A percentile compares a stretch with the other conserved stretches of the same genome.
phyloP scores from a whole-genome alignment of 208 protist species.

The Perkinsela sp. region DNA sequence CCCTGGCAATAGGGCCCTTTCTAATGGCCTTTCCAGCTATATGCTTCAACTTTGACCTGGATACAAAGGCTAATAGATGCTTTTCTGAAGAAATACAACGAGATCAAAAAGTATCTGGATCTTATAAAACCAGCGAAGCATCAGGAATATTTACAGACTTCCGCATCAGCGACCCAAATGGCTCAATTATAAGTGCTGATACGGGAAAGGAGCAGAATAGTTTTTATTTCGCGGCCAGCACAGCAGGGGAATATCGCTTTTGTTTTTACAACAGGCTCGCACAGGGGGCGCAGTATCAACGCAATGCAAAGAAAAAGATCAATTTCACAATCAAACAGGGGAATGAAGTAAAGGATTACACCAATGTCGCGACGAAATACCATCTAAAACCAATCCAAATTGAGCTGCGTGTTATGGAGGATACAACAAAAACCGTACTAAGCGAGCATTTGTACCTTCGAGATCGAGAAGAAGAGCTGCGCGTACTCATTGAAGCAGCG shows the following conservation, averaged over 20 bases:
- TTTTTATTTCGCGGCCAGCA: conserved; percentile 10
- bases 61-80: conserved; percentile 15
- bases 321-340: conserved; percentile 14
- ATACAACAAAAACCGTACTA: conserved; percentile 37
- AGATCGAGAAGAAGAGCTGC: conserved; percentile 46
- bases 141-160: conserved; percentile 29
- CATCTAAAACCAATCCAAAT: conserved; percentile 65
- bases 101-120: conserved; percentile 16
- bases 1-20: too few species aligned
- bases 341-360: conserved; percentile 28
- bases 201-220: conserved; percentile 10
- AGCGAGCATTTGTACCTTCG: conserved; percentile 54
- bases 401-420: conserved; percentile 50
- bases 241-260: conserved; percentile 26
- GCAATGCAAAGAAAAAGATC: conserved; percentile 7
- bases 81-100: conserved; percentile 44
- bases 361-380: conserved; percentile 24
- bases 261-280: conserved; percentile 27
- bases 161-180: conserved; percentile 9
- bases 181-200: conserved; percentile 5
- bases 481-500: conserved; percentile 50
- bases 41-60: conserved; percentile 20
- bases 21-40: neutral
- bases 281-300: conserved; percentile 5
- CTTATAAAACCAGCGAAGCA: conserved; percentile 15